Base-by-base conservation (phyloP, 805 yeast genomes). In the Metschnikowia aberdeeniae region DNA sequence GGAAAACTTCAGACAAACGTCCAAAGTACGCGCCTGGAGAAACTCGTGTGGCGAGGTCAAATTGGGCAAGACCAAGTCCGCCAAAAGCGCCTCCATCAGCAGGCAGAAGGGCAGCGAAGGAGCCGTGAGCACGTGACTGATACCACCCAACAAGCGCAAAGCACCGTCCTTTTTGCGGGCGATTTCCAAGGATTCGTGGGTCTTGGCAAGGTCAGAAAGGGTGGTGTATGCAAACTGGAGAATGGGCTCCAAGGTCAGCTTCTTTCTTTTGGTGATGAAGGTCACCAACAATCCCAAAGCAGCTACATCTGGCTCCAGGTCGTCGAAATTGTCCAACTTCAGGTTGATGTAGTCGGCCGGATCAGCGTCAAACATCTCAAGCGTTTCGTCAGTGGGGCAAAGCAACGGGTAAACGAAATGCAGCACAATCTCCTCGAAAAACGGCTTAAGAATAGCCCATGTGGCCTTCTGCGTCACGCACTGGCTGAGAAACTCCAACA, bases 301-400 rank as follows among this genome's bases (percentile, higher is more conserved):
- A 1, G 96, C 95, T 37, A 79, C 70, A 60, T 89, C 95, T 6
- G 95, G 86, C 48, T 65, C 71, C 33, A 68, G 57, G 34, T 74
- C 81, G 43, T 85, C 93, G 54, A 84, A 62, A 30, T 60, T 55
- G 51, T 69, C 73, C 50, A 89, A 74, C 43, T 77, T 77, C 42
- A 82, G 72, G 62, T 88, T 86, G 44, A 92, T 81, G 61, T 88
- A 93, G 60, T 89, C 97, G 45, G 80, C 84, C 3, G 97, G 97
- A 56, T 90, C 97, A 50, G 77, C 81, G 50, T 89, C 95, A 66
- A 86, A 90, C 4, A 78, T 64, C 53, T 86, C 95, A 45, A 88
- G 68, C 14, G 81, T 79, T 6, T 76, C 81, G 43, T 81, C 82
- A 6, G 77, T 73, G 1, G 93, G 86, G 52, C 89, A 79, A 46